phyloP scores from a whole-genome alignment of 1,139 yeast species.

The Scheffersomyces illinoinensis region DNA sequence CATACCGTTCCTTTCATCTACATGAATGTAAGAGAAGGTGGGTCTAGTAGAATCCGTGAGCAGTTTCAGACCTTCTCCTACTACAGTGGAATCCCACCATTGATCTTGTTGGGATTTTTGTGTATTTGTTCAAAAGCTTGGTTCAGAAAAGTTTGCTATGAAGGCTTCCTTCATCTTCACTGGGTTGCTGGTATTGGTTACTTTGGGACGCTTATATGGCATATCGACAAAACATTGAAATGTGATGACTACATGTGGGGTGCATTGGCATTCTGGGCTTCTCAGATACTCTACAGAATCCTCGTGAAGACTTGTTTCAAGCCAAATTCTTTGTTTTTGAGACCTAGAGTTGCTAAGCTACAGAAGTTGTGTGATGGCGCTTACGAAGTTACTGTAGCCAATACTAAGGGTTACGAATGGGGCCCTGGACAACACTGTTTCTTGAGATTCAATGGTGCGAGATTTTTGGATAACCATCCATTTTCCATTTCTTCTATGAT shows the following conservation, averaged over 20 bases:
- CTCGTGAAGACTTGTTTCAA: slow-evolving; percentile 52
- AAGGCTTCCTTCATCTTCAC: slow-evolving; percentile 55
- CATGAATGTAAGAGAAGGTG: slow-evolving; percentile 55
- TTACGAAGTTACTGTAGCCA: slow-evolving; percentile 44
- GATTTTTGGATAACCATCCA: slow-evolving; percentile 59
- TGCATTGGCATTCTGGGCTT: slow-evolving; percentile 55
- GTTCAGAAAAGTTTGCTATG: slow-evolving; percentile 49
- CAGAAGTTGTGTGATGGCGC: slow-evolving; percentile 30
- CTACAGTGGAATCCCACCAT: slow-evolving; percentile 42
- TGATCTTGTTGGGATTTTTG: slow-evolving; percentile 46
- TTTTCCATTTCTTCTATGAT: slow-evolving; percentile 52
- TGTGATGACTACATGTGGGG: slow-evolving; percentile 55
- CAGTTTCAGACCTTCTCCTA: slow-evolving; percentile 18
- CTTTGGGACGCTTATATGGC: slow-evolving; percentile 54
- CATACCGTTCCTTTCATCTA: slow-evolving; percentile 57
- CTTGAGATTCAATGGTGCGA: slow-evolving; percentile 48
- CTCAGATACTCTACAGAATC: slow-evolving; percentile 53
- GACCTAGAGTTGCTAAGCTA: slow-evolving; percentile 47
- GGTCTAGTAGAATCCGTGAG: slow-evolving; percentile 23
- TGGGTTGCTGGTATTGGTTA: slow-evolving; percentile 61
- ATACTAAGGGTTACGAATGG: slow-evolving; percentile 47
- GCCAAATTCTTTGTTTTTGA: slow-evolving; percentile 44
- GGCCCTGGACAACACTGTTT: slow-evolving; percentile 63
- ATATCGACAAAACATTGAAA: slow-evolving; percentile 38
- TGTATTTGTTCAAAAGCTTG: slow-evolving; percentile 48